Base-by-base conservation (phyloP, 805 yeast species). In the Hyphopichia homilentoma region DNA sequence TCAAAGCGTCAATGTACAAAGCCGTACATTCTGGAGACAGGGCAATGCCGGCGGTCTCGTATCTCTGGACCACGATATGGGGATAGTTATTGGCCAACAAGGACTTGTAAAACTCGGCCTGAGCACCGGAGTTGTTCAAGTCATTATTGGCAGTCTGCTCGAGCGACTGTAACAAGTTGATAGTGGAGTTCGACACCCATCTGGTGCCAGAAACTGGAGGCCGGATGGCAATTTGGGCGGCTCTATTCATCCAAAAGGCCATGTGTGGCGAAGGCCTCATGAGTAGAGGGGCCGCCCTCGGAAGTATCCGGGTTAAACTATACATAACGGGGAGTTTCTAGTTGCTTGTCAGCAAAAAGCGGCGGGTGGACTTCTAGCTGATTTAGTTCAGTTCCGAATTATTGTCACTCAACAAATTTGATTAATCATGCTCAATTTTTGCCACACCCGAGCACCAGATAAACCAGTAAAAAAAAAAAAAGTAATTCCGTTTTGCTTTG, bases 1-100 rank as follows among this genome's bases (percentile, higher is more conserved):
- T 77, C 46, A 93, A 66, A 2, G 97, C 97, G 41, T 83, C 86
- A 38, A 79, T 67, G 56, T 93, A 93, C 23, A 84, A 65, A 40
- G 72, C 73, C 33, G 87, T 79, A 63, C 97, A 84, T 41, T 84
- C 94, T 2, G 77, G 72, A 35, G 84, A 80, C 8, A 81, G 65
- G 7, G 95, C 93, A 34, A 93, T 85, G n/a, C 96, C 96, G 0
- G 93, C 84, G 6, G 94, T 84, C 57, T 94, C 97, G 55, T 76
- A 94, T 38, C 99, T 75, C 36, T 93, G 82, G n/a, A 90, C 87
- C 5, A 93, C 96, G 34, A 90, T 81, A 48, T 88, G 95, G n/a
- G 98, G 97, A 54, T 87, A 93, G 60, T 85, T 84, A 34, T 90
- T 74, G 36, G 75, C 75, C 42, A 93, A 58, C 29, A 93, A 66